A percentile compares a stretch with the other conserved stretches of the same genome.
phyloP scores from a whole-genome alignment of 1,139 yeast genomes.

The Pichia sp. region DNA sequence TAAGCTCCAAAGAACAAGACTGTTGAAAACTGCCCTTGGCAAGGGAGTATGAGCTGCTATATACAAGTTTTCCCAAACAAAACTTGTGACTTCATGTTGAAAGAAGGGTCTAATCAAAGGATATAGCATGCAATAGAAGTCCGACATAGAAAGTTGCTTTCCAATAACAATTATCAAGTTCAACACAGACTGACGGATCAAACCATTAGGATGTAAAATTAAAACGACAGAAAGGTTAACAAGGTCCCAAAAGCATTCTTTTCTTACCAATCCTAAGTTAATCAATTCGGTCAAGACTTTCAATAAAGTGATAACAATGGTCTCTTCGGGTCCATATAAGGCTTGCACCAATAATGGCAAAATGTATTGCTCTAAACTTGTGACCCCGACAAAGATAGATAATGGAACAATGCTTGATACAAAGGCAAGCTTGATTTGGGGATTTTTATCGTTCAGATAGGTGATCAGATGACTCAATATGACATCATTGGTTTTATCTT shows the following conservation, averaged over 20 bases:
- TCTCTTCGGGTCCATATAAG: conserved; percentile 75
- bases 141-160: conserved; percentile 65
- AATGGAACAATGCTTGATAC: conserved; percentile 73
- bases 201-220: conserved; percentile 78
- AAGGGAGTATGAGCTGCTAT: conserved; percentile 65
- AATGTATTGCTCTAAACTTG: conserved; percentile 82
- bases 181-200: conserved; percentile 73
- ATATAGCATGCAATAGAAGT: conserved; percentile 73
- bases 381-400: conserved; percentile 75
- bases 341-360: conserved; percentile 82
- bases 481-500: conserved; percentile 81
- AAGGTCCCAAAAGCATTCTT: conserved; percentile 48
- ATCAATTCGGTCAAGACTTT: conserved; percentile 58
- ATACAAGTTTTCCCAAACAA: conserved; percentile 60
- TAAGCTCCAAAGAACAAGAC: conserved; percentile 68
- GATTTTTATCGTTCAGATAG: conserved; percentile 75
- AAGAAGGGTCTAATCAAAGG: conserved; percentile 79
- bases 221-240: conserved; percentile 46
- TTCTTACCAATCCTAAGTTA: conserved; percentile 50
- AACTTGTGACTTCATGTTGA: conserved; percentile 66
- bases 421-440: conserved; percentile 64
- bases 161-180: conserved; percentile 60
- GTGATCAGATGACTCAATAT: conserved; percentile 88
- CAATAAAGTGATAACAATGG: conserved; percentile 72
- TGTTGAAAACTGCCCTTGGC: conserved; percentile 59